Conservation (phyloP, 2,329 filamentous ascomycete genomes). For the Colletotrichum karsti region DNA sequence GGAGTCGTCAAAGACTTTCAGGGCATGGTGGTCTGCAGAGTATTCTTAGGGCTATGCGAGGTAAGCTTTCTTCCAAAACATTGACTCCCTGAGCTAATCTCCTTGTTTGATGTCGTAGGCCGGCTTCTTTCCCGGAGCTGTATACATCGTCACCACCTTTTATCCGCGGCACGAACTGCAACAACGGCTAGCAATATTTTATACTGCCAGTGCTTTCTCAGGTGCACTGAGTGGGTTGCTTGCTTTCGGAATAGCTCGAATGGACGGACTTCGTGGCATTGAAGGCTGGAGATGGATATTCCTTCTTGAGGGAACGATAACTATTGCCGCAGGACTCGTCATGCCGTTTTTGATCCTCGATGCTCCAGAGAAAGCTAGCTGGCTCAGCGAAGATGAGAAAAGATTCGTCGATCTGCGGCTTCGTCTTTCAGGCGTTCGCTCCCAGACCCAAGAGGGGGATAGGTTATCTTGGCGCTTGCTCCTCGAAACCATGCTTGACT, state of each 20-base stretch:
- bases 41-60: not conserved
- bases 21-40: conserved; percentile 29
- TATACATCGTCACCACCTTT: conserved; percentile 39
- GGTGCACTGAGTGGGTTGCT: conserved; percentile 55
- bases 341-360: conserved; percentile 46
- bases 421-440: not conserved
- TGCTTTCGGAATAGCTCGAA: conserved; percentile 54
- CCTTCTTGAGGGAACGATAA: conserved; percentile 42
- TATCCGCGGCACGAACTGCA: conserved; percentile 40
- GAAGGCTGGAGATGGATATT: conserved; percentile 66
- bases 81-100: not conserved
- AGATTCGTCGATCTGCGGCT: conserved; percentile 32
- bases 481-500: conserved; percentile 47
- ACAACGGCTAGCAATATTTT: conserved; percentile 42
- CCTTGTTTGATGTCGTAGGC: conserved; percentile 2
- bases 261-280: conserved; percentile 55
- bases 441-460: conserved; percentile 27
- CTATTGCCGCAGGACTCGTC: conserved; percentile 49
- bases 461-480: conserved; percentile 39
- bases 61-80: not conserved
- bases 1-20: conserved; percentile 32
- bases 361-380: conserved; percentile 36
- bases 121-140: conserved; percentile 40
- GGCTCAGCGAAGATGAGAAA: conserved; percentile 47
- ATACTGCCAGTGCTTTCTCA: conserved; percentile 51